These are phyloP conservation scores for Pelargonium nanum DNA, from an alignment of 345 rosid species.

Conservation along the genomic window DNA sequence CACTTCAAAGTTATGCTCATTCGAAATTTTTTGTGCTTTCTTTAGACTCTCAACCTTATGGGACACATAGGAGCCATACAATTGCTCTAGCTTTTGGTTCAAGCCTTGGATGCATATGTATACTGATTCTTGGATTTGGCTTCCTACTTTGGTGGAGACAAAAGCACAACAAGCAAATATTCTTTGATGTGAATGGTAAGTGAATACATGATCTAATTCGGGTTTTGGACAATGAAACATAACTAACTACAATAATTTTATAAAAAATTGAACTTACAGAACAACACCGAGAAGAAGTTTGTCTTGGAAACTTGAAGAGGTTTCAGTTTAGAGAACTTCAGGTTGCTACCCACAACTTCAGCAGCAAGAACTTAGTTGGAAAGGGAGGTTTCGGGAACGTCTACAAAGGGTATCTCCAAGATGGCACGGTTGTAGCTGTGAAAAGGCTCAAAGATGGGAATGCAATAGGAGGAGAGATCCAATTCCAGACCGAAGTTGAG, in stretches of 20 bases:
- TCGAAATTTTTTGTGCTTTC: conserved; percentile 7
- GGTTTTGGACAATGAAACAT: background rate
- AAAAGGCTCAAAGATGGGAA: conserved; percentile 71
- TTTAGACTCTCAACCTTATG: conserved; percentile 39
- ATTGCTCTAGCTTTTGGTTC: conserved; percentile 62
- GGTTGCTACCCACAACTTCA: conserved; percentile 74
- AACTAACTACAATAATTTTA: background rate
- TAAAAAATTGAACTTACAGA: conserved; percentile 32
- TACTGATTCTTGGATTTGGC: conserved; percentile 51
- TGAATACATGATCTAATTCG: conserved; percentile 1
- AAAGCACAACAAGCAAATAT: conserved; percentile 69
- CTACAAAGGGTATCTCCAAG: conserved; percentile 73
- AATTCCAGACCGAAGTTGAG: conserved; percentile 87
- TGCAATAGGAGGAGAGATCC: conserved; percentile 62
- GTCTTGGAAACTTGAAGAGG: conserved; percentile 75
- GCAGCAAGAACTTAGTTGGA: conserved; percentile 76
- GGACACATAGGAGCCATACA: conserved; percentile 41
- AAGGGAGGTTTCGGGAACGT: conserved; percentile 94
- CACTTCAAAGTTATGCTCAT: conserved; percentile 8
- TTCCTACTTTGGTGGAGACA: conserved; percentile 76
- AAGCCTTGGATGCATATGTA: conserved; percentile 52
- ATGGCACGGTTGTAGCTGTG: conserved; percentile 68
- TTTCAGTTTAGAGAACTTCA: conserved; percentile 86
- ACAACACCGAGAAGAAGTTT: conserved; percentile 48
- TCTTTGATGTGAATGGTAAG: conserved; percentile 81